Percentiles rank a stretch among this genome's conserved stretches.
phyloP scores from a whole-genome alignment of 1,284 basidiomycete species.

The Cryptococcus neoformans region DNA sequence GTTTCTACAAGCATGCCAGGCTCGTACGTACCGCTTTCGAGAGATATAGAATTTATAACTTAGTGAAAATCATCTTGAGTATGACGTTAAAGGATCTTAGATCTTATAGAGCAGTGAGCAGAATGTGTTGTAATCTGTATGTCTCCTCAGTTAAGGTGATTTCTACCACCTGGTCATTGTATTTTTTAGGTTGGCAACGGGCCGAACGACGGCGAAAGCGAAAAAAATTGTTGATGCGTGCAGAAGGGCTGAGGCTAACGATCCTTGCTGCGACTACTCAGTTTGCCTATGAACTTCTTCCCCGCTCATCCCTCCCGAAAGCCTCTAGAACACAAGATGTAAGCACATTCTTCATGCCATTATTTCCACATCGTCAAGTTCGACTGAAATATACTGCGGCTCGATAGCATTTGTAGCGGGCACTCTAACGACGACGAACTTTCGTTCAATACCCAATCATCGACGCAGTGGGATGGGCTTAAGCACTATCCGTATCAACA shows the following conservation, averaged over 20 bases:
- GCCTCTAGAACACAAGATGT: background rate
- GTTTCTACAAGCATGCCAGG: too few relatives aligned
- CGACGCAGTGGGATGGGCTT: constrained; percentile 50
- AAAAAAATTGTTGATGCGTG: too few relatives aligned
- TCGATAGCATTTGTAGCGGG: constrained; percentile 11
- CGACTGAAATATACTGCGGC: background rate
- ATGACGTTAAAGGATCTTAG: too few relatives aligned
- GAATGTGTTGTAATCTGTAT: background rate
- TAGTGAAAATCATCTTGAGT: too few relatives aligned
- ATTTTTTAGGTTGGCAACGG: too few relatives aligned
- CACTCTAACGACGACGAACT: constrained; percentile 39
- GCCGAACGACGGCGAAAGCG: too few relatives aligned
- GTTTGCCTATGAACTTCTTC: background rate
- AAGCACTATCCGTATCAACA: constrained; percentile 41
- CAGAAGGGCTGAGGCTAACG: too few relatives aligned
- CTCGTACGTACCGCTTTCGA: too few relatives aligned
- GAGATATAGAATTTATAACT: too few relatives aligned
- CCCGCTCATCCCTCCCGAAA: background rate
- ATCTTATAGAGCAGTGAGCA: background rate
- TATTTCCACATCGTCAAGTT: background rate
- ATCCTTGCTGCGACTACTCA: background rate
- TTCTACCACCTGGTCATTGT: too few relatives aligned
- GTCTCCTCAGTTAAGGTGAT: too few relatives aligned
- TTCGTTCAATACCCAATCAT: constrained; percentile 47
- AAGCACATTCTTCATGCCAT: background rate